Conservation (phyloP, 495 filamentous ascomycete species). For the Aspergillus nidulans region DNA sequence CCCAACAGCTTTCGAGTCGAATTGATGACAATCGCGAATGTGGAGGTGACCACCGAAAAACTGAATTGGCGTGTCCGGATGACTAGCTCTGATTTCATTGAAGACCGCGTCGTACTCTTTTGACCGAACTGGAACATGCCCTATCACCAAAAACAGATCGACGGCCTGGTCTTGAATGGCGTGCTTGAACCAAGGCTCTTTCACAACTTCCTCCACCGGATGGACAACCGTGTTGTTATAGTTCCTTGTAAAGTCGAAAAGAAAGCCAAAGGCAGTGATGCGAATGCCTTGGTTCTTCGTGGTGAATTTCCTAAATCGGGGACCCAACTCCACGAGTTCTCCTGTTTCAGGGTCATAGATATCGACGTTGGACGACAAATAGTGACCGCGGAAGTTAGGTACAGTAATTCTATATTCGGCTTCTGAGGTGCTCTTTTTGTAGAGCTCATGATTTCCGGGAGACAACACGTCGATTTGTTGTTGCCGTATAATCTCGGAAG, state of each 20-base stretch:
- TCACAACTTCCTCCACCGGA: constrained; percentile 69
- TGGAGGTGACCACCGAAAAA: constrained; percentile 94
- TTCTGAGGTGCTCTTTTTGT: constrained; percentile 69
- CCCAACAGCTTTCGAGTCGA: constrained; percentile 74
- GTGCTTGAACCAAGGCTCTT: constrained; percentile 84
- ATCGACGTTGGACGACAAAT: constrained; percentile 89
- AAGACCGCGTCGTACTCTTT: constrained; percentile 73
- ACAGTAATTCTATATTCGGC: constrained; percentile 74
- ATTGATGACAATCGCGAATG: constrained; percentile 78
- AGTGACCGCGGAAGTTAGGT: constrained; percentile 69
- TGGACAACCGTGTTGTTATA: constrained; percentile 84
- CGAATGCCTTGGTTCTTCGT: constrained; percentile 83
- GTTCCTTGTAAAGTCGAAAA: constrained; percentile 89
- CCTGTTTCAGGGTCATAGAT: constrained; percentile 69
- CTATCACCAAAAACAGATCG: constrained; percentile 82
- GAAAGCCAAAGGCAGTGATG: constrained; percentile 84
- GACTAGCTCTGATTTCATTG: constrained; percentile 68
- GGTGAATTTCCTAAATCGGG: constrained; percentile 78
- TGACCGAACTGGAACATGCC: constrained; percentile 80
- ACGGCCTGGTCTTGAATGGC: constrained; percentile 74
- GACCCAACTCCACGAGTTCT: constrained; percentile 69
- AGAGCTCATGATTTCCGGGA: constrained; percentile 93
- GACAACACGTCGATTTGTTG: constrained; percentile 82
- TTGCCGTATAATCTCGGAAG: constrained; percentile 76
- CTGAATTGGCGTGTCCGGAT: constrained; percentile 79